A percentile compares a stretch with the other conserved stretches of the same genome.
Conservation (phyloP, 495 filamentous ascomycete genomes). For the Penicillium arizonense region DNA sequence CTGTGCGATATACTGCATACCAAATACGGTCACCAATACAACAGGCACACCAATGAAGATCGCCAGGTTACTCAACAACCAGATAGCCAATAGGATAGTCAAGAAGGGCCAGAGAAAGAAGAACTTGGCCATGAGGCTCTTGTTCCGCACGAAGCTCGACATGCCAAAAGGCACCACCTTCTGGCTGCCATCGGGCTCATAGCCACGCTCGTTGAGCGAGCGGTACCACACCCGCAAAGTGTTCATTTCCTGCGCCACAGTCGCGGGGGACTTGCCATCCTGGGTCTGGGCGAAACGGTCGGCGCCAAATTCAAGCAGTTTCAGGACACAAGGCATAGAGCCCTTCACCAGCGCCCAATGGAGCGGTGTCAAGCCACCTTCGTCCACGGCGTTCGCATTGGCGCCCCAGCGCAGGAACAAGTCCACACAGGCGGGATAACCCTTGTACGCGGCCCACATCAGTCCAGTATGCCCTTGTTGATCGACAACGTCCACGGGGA, state of each 20-base stretch:
- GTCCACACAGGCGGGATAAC: constrained; percentile 86
- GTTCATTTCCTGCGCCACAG: constrained; percentile 86
- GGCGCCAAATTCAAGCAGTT: constrained; percentile 89
- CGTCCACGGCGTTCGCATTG: constrained; percentile 84
- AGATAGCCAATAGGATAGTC: constrained; percentile 65
- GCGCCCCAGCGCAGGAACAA: constrained; percentile 94
- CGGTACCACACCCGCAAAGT: constrained; percentile 76
- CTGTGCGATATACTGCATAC: constrained; percentile 75
- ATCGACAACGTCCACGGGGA: constrained; percentile 88
- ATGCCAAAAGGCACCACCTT: constrained; percentile 52
- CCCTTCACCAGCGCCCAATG: constrained; percentile 98
- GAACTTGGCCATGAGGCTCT: constrained; percentile 77
- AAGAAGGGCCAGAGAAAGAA: constrained; percentile 89
- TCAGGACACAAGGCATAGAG: constrained; percentile 78
- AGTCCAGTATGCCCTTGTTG: constrained; percentile 84
- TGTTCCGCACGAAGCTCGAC: constrained; percentile 63
- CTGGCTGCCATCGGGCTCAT: constrained; percentile 71
- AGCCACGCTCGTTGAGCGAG: constrained; percentile 82
- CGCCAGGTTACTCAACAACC: constrained; percentile 69
- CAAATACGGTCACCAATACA: constrained; percentile 60
- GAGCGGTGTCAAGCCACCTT: constrained; percentile 86
- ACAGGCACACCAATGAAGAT: constrained; percentile 75
- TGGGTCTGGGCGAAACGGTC: constrained; percentile 85
- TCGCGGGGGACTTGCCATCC: constrained; percentile 83
- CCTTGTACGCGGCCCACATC: constrained; percentile 99